Conservation (phyloP, 169 alveolate genomes). For the Haemoproteus tartakovskyi region DNA sequence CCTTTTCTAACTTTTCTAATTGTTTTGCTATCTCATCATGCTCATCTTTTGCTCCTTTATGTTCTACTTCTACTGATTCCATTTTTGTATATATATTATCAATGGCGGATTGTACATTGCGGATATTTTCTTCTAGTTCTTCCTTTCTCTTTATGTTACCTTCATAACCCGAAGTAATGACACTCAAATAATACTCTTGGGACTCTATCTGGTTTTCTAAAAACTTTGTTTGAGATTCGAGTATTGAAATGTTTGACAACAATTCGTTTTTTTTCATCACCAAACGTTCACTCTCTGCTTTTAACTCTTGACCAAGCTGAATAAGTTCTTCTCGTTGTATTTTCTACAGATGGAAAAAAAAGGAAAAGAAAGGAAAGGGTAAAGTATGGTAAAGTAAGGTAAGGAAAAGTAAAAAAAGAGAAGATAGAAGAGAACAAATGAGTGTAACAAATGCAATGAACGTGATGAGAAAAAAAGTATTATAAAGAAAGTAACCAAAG, state of each 20-base stretch:
- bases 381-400: too few species aligned
- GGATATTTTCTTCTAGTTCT: constrained; percentile 7
- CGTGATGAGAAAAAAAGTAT: too few species aligned
- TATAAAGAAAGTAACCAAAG: too few species aligned
- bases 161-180: constrained; percentile 14
- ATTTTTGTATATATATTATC: not conserved
- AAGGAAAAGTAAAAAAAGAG: too few species aligned
- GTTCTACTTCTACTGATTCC: not conserved
- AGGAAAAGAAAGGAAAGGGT: not conserved
- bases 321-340: not conserved
- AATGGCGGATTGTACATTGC: constrained; percentile 1
- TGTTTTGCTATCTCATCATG: not conserved
- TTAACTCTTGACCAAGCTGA: constrained; percentile 6
- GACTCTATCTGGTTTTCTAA: constrained; percentile 29
- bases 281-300: not conserved
- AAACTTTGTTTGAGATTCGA: constrained; percentile 23
- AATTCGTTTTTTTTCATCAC: constrained; percentile 1
- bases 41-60: constrained; percentile 9
- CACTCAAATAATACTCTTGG: constrained; percentile 22
- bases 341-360: constrained; percentile 3
- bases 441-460: too few species aligned
- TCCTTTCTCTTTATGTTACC: constrained; percentile 3
- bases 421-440: too few species aligned
- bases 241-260: not conserved
- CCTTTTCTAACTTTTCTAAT: not conserved